These are phyloP conservation scores for Candida palmyrensis DNA, from an alignment of 805 yeast species.

Conservation along the genomic window DNA sequence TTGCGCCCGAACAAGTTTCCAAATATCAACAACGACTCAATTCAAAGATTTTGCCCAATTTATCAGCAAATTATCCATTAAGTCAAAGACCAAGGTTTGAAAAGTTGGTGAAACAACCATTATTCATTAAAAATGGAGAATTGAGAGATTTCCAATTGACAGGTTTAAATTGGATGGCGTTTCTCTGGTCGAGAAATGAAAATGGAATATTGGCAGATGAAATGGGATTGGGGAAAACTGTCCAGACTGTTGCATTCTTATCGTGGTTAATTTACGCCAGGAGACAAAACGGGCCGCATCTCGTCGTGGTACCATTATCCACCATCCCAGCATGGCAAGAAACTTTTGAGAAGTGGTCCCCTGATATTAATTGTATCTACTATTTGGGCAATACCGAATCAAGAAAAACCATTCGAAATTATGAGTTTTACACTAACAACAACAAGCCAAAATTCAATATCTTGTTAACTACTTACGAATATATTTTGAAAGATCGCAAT, in stretches of 20 bases:
- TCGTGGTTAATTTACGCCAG: slow-evolving; percentile 95
- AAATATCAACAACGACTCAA: slow-evolving; percentile 76
- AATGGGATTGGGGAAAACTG: slow-evolving; percentile 98
- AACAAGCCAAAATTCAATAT: slow-evolving; percentile 85
- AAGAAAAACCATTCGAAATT: slow-evolving; percentile 73
- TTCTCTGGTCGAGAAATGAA: slow-evolving; percentile 94
- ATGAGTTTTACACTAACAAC: slow-evolving; percentile 68
- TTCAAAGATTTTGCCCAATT: slow-evolving; percentile 78
- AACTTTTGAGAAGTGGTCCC: slow-evolving; percentile 96
- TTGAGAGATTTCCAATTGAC: slow-evolving; percentile 96
- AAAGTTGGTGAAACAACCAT: slow-evolving; percentile 81
- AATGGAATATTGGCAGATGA: slow-evolving; percentile 98
- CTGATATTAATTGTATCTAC: slow-evolving; percentile 88
- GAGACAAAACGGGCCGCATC: slow-evolving; percentile 95
- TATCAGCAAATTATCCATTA: slow-evolving; percentile 71
- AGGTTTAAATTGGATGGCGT: slow-evolving; percentile 99
- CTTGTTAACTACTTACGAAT: slow-evolving; percentile 92
- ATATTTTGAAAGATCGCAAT: slow-evolving; percentile 80
- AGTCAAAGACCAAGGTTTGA: slow-evolving; percentile 81
- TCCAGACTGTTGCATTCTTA: slow-evolving; percentile 90
- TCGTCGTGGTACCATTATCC: slow-evolving; percentile 93
- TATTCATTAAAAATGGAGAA: slow-evolving; percentile 84
- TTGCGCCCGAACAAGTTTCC: slow-evolving; percentile 80
- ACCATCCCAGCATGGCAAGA: slow-evolving; percentile 99
- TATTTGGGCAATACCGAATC: slow-evolving; percentile 91